Conservation (phyloP, 495 filamentous ascomycete genomes). For the Barbatosphaeria neglecta region DNA sequence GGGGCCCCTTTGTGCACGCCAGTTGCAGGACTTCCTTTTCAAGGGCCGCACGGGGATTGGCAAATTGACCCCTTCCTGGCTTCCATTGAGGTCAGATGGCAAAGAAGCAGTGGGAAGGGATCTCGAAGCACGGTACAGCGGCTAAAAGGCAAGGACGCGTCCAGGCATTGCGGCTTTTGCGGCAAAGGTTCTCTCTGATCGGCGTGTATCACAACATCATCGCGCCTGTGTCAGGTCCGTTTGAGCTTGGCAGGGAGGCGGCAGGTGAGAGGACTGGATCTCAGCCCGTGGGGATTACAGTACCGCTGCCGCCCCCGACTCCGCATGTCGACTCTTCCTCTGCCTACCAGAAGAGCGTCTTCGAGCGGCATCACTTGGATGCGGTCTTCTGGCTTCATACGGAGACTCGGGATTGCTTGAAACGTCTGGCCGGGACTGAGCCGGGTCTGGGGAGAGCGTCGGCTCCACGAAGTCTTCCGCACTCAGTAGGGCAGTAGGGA, state of each 20-base stretch:
- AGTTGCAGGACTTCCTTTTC: no score
- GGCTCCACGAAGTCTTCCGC: background rate
- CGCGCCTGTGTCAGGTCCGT: constrained; percentile 8
- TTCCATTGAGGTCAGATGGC: no score
- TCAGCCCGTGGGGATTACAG: background rate
- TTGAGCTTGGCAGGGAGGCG: constrained; percentile 3
- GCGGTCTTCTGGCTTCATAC: background rate
- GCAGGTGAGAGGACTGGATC: background rate
- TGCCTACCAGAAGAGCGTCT: no score
- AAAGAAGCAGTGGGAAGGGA: background rate
- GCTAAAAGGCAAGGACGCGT: background rate
- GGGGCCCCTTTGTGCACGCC: no score
- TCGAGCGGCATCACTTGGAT: background rate
- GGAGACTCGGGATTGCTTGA: background rate
- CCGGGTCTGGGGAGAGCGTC: background rate
- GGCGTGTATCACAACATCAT: background rate
- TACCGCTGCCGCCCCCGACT: no score
- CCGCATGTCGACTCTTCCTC: no score
- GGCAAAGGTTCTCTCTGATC: background rate
- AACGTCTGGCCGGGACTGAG: background rate
- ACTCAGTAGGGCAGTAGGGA: background rate
- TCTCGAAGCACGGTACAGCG: background rate
- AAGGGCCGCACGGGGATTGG: no score
- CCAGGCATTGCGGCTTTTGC: background rate
- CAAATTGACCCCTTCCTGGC: no score